phyloP scores from a whole-genome alignment of 2,329 filamentous ascomycete species.

The Aureobasidium sp. region DNA sequence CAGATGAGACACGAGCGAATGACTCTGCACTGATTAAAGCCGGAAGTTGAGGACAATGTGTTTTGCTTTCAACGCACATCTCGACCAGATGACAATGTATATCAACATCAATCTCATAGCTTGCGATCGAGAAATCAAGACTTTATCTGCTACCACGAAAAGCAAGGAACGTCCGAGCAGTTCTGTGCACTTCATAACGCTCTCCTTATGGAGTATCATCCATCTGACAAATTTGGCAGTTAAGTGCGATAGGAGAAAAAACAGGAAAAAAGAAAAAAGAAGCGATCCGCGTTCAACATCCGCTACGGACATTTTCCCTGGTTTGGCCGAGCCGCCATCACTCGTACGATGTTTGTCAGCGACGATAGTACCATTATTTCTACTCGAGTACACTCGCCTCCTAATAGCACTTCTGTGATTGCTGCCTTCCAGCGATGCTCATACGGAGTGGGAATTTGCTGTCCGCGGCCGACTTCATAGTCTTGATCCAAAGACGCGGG shows the following conservation, averaged over 20 bases:
- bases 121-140: no score
- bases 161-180: no score
- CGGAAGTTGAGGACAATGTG: neutral
- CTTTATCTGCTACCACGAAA: no score
- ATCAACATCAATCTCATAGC: no score
- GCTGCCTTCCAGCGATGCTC: neutral
- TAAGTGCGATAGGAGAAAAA: neutral
- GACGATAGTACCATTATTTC: neutral
- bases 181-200: no score
- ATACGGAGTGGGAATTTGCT: neutral
- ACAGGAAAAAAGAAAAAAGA: neutral
- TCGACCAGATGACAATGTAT: no score
- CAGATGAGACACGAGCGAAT: neutral
- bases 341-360: slow-evolving; percentile 1
- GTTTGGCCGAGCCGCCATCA: neutral
- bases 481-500: neutral
- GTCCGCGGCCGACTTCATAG: neutral
- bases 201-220: neutral
- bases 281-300: neutral
- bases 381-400: neutral
- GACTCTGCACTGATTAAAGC: no score
- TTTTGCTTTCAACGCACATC: neutral
- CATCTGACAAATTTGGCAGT: neutral
- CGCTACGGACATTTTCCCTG: slow-evolving; percentile 1
- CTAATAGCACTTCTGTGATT: neutral